These are phyloP conservation scores for Coprinellus micaceus DNA, from an alignment of 768 basidiomycete genomes.

Conservation along the genomic window DNA sequence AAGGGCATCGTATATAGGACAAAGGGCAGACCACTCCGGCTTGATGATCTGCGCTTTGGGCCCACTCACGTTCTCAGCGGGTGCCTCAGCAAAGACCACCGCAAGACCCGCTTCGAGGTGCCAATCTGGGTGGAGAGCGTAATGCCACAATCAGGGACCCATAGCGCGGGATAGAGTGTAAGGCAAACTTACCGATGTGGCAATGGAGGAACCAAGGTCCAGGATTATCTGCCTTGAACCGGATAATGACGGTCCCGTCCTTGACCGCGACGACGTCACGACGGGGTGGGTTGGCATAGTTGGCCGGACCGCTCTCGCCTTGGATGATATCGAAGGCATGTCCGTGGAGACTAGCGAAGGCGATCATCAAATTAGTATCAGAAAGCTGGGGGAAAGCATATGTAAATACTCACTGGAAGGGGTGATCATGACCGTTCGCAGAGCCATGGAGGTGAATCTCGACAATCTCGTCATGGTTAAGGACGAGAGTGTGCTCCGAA, in stretches of 20 bases:
- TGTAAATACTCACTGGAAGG: conserved; percentile 9
- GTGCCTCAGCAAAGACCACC: conserved; percentile 35
- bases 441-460: conserved; percentile 24
- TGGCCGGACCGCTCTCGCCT: background rate
- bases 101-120: conserved; percentile 38
- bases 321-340: conserved; percentile 16
- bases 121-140: conserved; percentile 24
- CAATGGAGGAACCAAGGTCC: conserved; percentile 27
- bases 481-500: conserved; percentile 25
- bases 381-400: no score
- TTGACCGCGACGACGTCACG: conserved; percentile 14
- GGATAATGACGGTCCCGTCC: conserved; percentile 15
- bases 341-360: conserved; percentile 12
- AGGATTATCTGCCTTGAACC: conserved; percentile 22
- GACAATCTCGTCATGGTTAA: conserved; percentile 23
- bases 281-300: conserved; percentile 14
- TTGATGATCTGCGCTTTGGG: conserved; percentile 24
- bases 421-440: conserved; percentile 17
- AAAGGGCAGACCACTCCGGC: conserved; percentile 17
- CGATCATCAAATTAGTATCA: no score
- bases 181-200: conserved; percentile 11
- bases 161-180: background rate
- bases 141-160: background rate
- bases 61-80: conserved; percentile 23
- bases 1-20: conserved; percentile 17